Evolutionary conservation across 192 early-diverging fungal species (phyloP).

Genomic region (Diversispora epigaea): DNA sequence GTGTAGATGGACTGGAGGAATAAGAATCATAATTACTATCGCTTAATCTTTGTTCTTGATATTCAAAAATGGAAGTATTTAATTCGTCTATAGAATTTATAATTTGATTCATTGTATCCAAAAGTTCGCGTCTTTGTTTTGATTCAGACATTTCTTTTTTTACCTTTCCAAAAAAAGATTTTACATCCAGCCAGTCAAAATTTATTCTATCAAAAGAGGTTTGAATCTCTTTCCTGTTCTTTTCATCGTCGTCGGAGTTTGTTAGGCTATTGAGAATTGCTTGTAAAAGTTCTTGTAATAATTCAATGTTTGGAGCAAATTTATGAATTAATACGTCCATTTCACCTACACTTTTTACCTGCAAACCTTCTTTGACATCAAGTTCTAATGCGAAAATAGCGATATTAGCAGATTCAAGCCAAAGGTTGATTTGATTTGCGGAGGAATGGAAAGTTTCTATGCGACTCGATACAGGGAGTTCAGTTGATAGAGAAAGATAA

Average conservation of each 20-base stretch:
- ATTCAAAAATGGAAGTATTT: slow-evolving; percentile 45
- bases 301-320: slow-evolving; percentile 47
- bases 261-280: slow-evolving; percentile 35
- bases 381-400: slow-evolving; percentile 54
- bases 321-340: slow-evolving; percentile 46
- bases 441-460: slow-evolving; percentile 40
- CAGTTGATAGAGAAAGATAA: slow-evolving; percentile 44
- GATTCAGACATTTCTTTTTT: slow-evolving; percentile 49
- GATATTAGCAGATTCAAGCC: slow-evolving; percentile 56
- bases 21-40: neutral
- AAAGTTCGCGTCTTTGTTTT: slow-evolving; percentile 37
- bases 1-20: slow-evolving; percentile 13
- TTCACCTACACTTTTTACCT: slow-evolving; percentile 40
- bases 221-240: slow-evolving; percentile 29
- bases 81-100: slow-evolving; percentile 47
- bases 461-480: slow-evolving; percentile 39
- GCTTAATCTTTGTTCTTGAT: slow-evolving; percentile 43
- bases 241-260: slow-evolving; percentile 27
- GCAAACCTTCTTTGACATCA: slow-evolving; percentile 46
- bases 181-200: slow-evolving; percentile 56
- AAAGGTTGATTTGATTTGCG: slow-evolving; percentile 40
- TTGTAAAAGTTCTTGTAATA: slow-evolving; percentile 45
- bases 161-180: slow-evolving; percentile 54
- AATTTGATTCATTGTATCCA: slow-evolving; percentile 43
- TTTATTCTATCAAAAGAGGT: slow-evolving; percentile 46